Percentiles rank a stretch among this genome's conserved stretches.
Evolutionary conservation across 2,329 filamentous ascomycete genomes (phyloP).

Genomic region (Diaporthe australafricana): DNA sequence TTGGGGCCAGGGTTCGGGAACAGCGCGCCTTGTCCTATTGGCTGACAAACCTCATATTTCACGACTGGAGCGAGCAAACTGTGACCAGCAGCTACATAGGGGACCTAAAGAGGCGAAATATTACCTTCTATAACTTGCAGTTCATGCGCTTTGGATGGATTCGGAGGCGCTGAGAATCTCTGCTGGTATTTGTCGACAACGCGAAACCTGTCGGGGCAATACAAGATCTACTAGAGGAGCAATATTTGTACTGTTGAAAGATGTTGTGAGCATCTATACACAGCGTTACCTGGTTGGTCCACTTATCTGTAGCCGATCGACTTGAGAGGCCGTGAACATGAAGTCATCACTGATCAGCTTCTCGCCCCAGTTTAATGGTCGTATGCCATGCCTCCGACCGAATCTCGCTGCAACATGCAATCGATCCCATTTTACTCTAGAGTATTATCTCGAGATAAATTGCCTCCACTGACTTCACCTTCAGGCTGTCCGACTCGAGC

Average conservation of each 20-base stretch:
- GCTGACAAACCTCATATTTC: not conserved
- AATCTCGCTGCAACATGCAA: not conserved
- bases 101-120: no score
- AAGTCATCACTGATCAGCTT: not conserved
- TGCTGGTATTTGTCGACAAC: not conserved
- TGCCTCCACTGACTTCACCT: not conserved
- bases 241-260: not conserved
- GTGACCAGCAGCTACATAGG: no score
- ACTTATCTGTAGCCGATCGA: not conserved
- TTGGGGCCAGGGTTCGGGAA: not conserved
- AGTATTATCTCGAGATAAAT: not conserved
- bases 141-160: not conserved
- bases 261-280: not conserved
- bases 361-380: not conserved
- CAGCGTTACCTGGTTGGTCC: not conserved
- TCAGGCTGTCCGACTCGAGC: no score
- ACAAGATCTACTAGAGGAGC: rapidly evolving
- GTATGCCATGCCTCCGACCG: not conserved
- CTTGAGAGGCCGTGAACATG: not conserved
- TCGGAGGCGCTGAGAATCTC: no score
- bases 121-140: no score
- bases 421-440: no score
- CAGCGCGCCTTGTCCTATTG: not conserved
- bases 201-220: rapidly evolving
- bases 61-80: no score